These are phyloP conservation scores for Pleurotus cornucopiae DNA, from an alignment of 768 basidiomycete genomes.

Conservation along the genomic window DNA sequence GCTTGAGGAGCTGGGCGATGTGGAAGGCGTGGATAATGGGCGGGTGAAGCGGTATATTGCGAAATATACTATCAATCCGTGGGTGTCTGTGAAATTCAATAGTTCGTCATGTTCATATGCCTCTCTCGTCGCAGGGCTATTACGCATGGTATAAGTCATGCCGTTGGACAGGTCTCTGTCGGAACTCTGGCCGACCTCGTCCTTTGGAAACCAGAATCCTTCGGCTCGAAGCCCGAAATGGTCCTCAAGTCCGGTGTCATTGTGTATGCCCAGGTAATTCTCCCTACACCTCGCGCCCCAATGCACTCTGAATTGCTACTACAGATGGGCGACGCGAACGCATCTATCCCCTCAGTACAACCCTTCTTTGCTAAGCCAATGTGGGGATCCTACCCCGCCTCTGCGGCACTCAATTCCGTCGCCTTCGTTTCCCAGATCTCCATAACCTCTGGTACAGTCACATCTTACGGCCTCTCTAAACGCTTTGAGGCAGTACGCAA, in stretches of 20 bases:
- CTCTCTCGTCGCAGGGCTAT: conserved; percentile 59
- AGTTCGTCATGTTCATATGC: too few relatives aligned
- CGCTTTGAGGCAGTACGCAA: conserved; percentile 67
- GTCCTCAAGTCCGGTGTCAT: conserved; percentile 95
- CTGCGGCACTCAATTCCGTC: conserved; percentile 82
- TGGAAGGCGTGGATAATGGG: conserved; percentile 70
- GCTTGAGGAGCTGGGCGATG: conserved; percentile 65
- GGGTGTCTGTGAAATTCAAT: conserved; percentile 23
- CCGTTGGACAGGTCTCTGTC: conserved; percentile 79
- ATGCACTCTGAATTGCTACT: background rate
- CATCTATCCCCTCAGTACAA: conserved; percentile 93
- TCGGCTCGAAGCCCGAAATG: conserved; percentile 91
- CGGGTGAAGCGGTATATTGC: conserved; percentile 93
- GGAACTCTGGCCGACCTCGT: conserved; percentile 92
- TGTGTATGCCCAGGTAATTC: conserved; percentile 76
- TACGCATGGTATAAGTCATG: conserved; percentile 85
- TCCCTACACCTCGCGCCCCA: background rate
- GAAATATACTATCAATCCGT: conserved; percentile 99
- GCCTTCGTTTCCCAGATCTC: conserved; percentile 82
- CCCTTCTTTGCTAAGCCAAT: conserved; percentile 84
- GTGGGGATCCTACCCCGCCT: conserved; percentile 82
- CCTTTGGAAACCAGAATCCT: conserved; percentile 91
- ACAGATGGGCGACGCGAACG: conserved; percentile 97
- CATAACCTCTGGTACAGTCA: conserved; percentile 52
- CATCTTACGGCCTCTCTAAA: conserved; percentile 68